Percentiles rank a stretch among this genome's conserved stretches.
phyloP scores from a whole-genome alignment of 306 rosid species.

The Rosa rugosa region DNA sequence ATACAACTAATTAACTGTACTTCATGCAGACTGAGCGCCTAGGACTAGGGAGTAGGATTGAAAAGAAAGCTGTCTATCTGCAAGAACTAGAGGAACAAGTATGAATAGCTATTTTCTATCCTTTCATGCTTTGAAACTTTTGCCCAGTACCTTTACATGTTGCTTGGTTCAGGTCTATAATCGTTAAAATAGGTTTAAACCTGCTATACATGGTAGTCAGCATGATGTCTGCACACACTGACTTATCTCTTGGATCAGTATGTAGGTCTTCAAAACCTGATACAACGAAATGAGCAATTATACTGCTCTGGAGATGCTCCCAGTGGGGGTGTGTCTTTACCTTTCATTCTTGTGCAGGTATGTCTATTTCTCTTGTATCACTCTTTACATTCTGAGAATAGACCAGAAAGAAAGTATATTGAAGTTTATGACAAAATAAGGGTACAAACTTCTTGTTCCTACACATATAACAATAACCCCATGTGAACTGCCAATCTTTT shows the following conservation, averaged over 20 bases:
- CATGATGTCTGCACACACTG: conserved; percentile 22
- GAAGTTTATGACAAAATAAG: not conserved
- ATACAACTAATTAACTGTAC: conserved; percentile 24
- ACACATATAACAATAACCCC: not conserved
- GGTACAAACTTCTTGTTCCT: not conserved
- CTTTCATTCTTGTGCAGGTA: conserved; percentile 97
- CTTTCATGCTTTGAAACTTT: conserved; percentile 10
- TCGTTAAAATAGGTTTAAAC: not conserved
- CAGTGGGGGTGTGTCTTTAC: conserved; percentile 91
- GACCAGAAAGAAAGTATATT: not conserved
- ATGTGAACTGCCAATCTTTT: not conserved
- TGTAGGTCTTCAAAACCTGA: conserved; percentile 86
- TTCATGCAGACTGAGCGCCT: conserved; percentile 72
- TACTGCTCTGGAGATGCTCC: conserved; percentile 84
- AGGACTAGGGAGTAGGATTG: conserved; percentile 71
- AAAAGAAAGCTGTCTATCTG: conserved; percentile 89
- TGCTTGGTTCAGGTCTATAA: conserved; percentile 7
- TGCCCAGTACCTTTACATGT: conserved; percentile 5
- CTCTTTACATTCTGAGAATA: conserved; percentile 12
- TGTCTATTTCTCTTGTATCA: conserved; percentile 25
- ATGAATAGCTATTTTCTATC: conserved; percentile 26
- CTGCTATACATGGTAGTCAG: not conserved
- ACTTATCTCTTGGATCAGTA: conserved; percentile 48
- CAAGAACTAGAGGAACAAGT: conserved; percentile 97
- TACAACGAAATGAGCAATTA: conserved; percentile 84